Conservation (phyloP, 257 asterid species). For the Nicotiana obtusifolia region DNA sequence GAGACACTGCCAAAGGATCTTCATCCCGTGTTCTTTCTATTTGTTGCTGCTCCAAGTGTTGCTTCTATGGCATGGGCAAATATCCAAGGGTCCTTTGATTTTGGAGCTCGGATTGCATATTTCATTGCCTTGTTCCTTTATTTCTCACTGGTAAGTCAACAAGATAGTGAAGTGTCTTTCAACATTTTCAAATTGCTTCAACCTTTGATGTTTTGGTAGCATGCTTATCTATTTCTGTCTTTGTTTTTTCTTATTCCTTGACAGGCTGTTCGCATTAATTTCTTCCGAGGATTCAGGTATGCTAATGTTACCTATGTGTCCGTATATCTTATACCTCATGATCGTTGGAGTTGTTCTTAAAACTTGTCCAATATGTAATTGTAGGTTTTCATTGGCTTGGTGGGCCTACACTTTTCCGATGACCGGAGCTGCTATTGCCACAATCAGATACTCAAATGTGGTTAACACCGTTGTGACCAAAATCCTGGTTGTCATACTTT, state of each 20-base stretch:
- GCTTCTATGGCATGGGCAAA: slow-evolving; percentile 95
- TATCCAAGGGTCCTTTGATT: slow-evolving; percentile 67
- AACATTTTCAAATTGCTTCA: background rate
- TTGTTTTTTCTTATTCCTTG: background rate
- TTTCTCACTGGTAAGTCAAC: slow-evolving; percentile 52
- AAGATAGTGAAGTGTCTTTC: background rate
- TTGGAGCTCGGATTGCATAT: slow-evolving; percentile 59
- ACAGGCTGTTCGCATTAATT: slow-evolving; percentile 80
- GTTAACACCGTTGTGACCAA: slow-evolving; percentile 38
- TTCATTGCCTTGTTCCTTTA: slow-evolving; percentile 89
- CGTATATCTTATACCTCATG: background rate
- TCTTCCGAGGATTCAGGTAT: slow-evolving; percentile 81
- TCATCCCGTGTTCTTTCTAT: slow-evolving; percentile 90
- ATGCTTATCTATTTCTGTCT: slow-evolving; percentile 12
- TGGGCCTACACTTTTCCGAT: slow-evolving; percentile 96
- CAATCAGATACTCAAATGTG: slow-evolving; percentile 48
- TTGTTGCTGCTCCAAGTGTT: slow-evolving; percentile 87
- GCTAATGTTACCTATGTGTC: background rate
- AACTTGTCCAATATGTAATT: background rate
- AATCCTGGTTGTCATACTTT: slow-evolving; percentile 36
- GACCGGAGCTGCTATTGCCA: slow-evolving; percentile 78
- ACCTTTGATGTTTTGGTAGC: background rate
- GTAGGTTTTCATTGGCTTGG: slow-evolving; percentile 73
- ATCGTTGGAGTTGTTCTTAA: background rate
- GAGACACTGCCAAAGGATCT: slow-evolving; percentile 87